Base-by-base conservation (phyloP, 2,329 filamentous ascomycete species). In the Penicillium griseofulvum region DNA sequence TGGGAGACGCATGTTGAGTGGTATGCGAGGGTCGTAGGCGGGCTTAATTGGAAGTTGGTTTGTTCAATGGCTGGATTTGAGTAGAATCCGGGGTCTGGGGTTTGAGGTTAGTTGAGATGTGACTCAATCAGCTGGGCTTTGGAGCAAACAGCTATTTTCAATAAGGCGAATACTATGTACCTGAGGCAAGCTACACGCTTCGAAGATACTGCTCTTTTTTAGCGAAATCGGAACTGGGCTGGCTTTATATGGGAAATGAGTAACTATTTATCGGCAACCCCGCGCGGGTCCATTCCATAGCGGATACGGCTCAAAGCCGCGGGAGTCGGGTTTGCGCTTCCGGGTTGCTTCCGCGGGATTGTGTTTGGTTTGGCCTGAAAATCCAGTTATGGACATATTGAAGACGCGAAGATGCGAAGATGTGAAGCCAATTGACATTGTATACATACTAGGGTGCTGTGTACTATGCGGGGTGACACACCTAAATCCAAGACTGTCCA, bases 1-100 rank as follows among this genome's bases (percentile, higher is more conserved):
- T 37, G 77, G 74, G 49, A 84, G 76, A 65, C 80, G 80, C 81
- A 84, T 84, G 60, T n/a, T 38, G 34, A 29, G 11, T 17, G 19
- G 5, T 41, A 29, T 46, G 34, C 0, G 47, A 41, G 8, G 12
- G 12, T 33, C 43, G 39, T 10, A 17, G 16, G 29, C 19, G 16
- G 17, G 5, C n/a, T 19, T 9, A 16, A 16, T 34, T 44, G 22
- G 14, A 37, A 34, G 43, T 12, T 10, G 26, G 24, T 28, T n/a
- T 38, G 31, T 46, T 54, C 28, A 33, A 29, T 37, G 12, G 46
- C 7, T 31, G 16, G 36, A 24, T 33, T 28, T 24, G 39, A 33
- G 28, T 55, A 26, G 45, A 45, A 52, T 52, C 44, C 36, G 26
- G 24, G 49, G n/a, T 43, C 28, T 52, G 6, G 16, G 22, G 22